Evolutionary conservation across 73 alveolate genomes (phyloP).

Genomic region (Breviolum minutum): DNA sequence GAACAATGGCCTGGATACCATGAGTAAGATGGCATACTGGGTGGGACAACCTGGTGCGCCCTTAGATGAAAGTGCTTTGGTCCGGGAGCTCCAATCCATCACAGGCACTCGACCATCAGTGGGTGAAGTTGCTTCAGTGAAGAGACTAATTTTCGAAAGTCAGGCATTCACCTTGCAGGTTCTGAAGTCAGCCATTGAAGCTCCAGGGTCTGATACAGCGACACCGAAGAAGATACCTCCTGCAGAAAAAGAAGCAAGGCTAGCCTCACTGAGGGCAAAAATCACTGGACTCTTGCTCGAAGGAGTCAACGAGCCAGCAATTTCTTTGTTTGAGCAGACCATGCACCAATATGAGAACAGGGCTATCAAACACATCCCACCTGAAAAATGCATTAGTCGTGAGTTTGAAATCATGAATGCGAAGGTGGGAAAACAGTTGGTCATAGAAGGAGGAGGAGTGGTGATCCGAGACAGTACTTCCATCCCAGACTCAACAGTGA

Average conservation of each 20-base stretch:
- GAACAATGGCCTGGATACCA: not conserved
- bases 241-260: not conserved
- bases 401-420: not conserved
- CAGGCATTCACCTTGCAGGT: not conserved
- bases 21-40: not conserved
- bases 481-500: not conserved
- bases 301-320: not conserved
- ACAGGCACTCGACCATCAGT: not conserved
- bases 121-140: not conserved
- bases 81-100: not conserved
- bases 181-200: not conserved
- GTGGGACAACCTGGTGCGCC: not conserved
- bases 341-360: not conserved
- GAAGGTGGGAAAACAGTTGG: not conserved
- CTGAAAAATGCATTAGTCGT: not conserved
- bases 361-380: not conserved
- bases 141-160: not conserved
- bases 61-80: not conserved
- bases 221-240: not conserved
- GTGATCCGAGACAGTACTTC: not conserved
- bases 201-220: not conserved
- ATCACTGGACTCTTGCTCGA: not conserved
- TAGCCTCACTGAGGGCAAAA: not conserved
- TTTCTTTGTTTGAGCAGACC: not conserved
- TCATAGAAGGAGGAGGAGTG: not conserved